Evolutionary conservation across 2,329 filamentous ascomycete genomes (phyloP).

Genomic region (Xylaria sp.): DNA sequence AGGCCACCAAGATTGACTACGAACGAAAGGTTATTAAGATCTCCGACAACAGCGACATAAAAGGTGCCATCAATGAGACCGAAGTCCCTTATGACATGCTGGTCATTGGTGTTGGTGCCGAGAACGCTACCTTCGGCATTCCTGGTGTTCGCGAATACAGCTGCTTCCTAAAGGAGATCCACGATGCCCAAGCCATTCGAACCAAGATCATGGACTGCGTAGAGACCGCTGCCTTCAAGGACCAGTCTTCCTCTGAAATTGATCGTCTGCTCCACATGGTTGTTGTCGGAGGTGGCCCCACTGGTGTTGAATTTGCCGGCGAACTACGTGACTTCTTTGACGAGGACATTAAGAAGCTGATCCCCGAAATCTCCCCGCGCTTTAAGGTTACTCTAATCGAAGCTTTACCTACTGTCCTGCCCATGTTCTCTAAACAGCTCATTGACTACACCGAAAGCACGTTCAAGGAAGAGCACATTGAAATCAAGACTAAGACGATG

Average conservation of each 20-base stretch:
- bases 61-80: conserved; percentile 82
- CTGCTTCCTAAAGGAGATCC: conserved; percentile 98
- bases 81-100: conserved; percentile 98
- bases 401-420: conserved; percentile 93
- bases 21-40: conserved; percentile 90
- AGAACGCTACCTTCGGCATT: conserved; percentile 98
- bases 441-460: conserved; percentile 99
- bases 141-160: conserved; percentile 94
- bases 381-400: conserved; percentile 99
- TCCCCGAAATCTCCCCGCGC: conserved; percentile 92
- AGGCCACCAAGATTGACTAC: conserved; percentile 94
- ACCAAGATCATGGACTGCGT: conserved; percentile 99
- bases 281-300: conserved; percentile 91
- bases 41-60: conserved; percentile 91
- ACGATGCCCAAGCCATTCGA: conserved; percentile 93
- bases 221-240: conserved; percentile 98
- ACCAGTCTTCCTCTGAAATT: conserved; percentile 86
- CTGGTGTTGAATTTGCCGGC: conserved; percentile 97
- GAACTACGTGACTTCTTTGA: conserved; percentile 99
- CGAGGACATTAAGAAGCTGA: conserved; percentile 96
- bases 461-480: conserved; percentile 98
- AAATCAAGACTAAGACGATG: conserved; percentile 98
- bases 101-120: conserved; percentile 94
- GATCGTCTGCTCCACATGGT: conserved; percentile 98
- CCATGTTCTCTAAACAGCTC: conserved; percentile 98